Base-by-base conservation (phyloP, 176 grass and related monocot species). In the Alloteropsis semialata region DNA sequence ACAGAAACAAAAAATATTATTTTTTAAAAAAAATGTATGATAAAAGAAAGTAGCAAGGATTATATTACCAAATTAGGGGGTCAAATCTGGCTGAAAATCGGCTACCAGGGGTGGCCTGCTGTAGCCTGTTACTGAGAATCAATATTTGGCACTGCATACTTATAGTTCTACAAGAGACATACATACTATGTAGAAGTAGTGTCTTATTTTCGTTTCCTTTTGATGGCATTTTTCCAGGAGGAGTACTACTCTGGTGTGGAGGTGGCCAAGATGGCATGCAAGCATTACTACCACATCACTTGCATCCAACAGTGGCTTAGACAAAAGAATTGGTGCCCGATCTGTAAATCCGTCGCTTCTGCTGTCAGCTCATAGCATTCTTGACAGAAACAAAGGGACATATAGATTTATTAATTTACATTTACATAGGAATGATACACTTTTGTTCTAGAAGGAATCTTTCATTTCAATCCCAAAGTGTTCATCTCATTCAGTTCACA, bases 271-370 rank as follows among this genome's bases (percentile, higher is more conserved):
- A 77, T 91, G 88, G 71, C 25, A 65, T 97, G 94, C 78, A 65
- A 85, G 45, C 94, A 97, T 67, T 85, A 69, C 10, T 97, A 93
- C 57, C 94, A 97, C 83, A 25, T 56, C 32, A 49, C 58, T 41
- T 97, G 94, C 77, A 93, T 97, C 69, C 66, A 97, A 67, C 84
- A 93, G 25, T 97, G 94, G 94, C 88, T 97, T 76, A 65, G 27
- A 57, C 73, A 83, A 60, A 97, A 93, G 81, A 97, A 97, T n/a
- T 97, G 94, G 94, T 97, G 94, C 77, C 88, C 94, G 15, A 91
- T 93, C 75, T 97, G 94, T 79, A 93, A 91, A 87, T 79, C 38
- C 5, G 83, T 83, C 1, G 91, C 81, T 44, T 89, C 84, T 80
- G 46, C 28, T 8, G 46, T 46, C 32, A 81, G 22, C 32, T 69